Evolutionary conservation across 352 stramenopile species (phyloP), one percentile per base, ranked within the genome.

Genomic region (Phytophthora multivora): DNA sequence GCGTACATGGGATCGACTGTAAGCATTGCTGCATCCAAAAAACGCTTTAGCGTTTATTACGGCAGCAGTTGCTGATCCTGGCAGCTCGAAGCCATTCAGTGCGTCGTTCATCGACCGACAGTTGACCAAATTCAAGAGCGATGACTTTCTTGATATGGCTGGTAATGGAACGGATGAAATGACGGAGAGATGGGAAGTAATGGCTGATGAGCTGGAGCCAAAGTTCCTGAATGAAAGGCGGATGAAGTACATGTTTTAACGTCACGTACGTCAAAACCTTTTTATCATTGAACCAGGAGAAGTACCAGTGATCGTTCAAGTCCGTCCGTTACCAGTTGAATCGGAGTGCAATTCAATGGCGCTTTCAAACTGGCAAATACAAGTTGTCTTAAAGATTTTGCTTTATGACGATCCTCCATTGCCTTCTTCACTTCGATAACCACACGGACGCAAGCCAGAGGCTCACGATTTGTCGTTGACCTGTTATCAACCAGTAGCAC

Each of bases 261-360:
- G 38, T 12, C 38, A 59, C 9, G 33, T 51, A 26, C 16, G 40
- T 59, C 40, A 59, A 59, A 10, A 40, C 36, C 33, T 45, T 41
- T 18, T 59, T 59, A 26, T 59, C 39, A 42, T 49, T 59, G 40
- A 59, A 59, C 39, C 51, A 59, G 16, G 28, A 51, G 28, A 50
- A 59, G 28, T 59, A 9, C 40, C 30, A 36, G 8, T 36, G 4
- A 2, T 36, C 30, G 30, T 36, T 36, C 30, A 36, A 36, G 12
- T 36, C 4, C 30, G 4, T 36, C 30, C 30, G 4, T 36, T 6
- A 36, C 5, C 30, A 36, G 12, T 13, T 3, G 9, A 36, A 36
- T 36, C 12, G 30, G 30, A 36, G 30, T 36, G 12, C 30, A 36
- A 36, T 36, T 36, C 30, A 36, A 0, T 11, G 30, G 30, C 30